Evolutionary conservation across 106 monocot species (phyloP).

Genomic region (Dendrobium officinale): DNA sequence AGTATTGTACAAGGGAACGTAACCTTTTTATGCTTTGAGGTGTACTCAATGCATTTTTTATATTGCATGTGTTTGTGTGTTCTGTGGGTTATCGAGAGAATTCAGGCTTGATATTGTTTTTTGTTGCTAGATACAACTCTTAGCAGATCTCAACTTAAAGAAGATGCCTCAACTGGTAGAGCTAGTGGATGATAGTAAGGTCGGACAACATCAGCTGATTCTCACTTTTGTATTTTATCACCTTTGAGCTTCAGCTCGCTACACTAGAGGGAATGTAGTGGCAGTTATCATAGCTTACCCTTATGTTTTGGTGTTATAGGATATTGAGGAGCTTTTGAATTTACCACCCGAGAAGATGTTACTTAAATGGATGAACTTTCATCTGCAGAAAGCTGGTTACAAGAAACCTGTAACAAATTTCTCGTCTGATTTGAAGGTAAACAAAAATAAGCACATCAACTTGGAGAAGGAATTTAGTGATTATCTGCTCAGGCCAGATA

Average conservation of each 20-base stretch:
- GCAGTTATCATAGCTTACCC: background rate
- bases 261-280: background rate
- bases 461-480: conserved; percentile 1
- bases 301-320: conserved; percentile 20
- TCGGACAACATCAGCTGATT: conserved; percentile 9
- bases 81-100: background rate
- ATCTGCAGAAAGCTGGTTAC: conserved; percentile 95
- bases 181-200: conserved; percentile 61
- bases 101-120: background rate
- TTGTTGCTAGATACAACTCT: conserved; percentile 55
- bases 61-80: background rate
- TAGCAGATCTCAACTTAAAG: conserved; percentile 74
- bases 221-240: background rate
- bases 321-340: conserved; percentile 78
- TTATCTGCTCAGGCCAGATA: background rate
- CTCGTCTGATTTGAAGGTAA: conserved; percentile 97
- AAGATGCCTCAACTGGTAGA: conserved; percentile 70
- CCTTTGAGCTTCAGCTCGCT: background rate
- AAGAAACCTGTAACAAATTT: conserved; percentile 86
- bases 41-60: background rate
- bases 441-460: background rate
- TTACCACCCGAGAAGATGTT: conserved; percentile 88
- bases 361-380: conserved; percentile 98
- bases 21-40: background rate
- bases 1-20: background rate